Conservation (phyloP, 2,329 filamentous ascomycete species). For the Falciphora oryzae region DNA sequence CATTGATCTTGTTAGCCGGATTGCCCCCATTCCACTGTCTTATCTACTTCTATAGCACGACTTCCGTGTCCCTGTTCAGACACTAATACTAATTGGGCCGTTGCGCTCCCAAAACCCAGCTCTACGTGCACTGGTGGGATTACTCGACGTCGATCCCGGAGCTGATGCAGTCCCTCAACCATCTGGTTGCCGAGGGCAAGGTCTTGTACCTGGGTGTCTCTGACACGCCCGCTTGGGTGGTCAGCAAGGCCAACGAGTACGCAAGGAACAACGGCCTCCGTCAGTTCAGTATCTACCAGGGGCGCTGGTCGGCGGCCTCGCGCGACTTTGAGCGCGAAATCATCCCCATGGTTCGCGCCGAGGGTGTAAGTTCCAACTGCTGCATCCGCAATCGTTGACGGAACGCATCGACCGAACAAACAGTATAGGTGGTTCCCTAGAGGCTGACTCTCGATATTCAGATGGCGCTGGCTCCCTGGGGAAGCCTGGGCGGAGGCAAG, state of each 20-base stretch:
- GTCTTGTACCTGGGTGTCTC: constrained; percentile 54
- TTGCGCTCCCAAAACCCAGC: constrained; percentile 17
- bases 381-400: neutral
- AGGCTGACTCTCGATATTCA: neutral
- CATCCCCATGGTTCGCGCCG: constrained; percentile 56
- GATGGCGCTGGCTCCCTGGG: constrained; percentile 48
- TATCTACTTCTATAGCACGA: neutral
- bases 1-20: constrained; percentile 52
- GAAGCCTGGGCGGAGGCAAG: constrained; percentile 38
- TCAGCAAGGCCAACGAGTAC: constrained; percentile 48
- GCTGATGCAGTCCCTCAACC: constrained; percentile 53
- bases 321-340: constrained; percentile 68
- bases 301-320: constrained; percentile 53
- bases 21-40: neutral
- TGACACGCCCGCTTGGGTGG: constrained; percentile 53
- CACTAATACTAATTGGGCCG: neutral
- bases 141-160: constrained; percentile 49
- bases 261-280: constrained; percentile 54
- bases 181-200: constrained; percentile 44
- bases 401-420: no score
- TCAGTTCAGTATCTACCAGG: constrained; percentile 60
- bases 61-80: no score
- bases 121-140: constrained; percentile 53
- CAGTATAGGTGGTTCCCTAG: constrained; percentile 38
- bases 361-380: constrained; percentile 33